phyloP scores from a whole-genome alignment of 305 asterid species.

The Solanum aculeatissimum region DNA sequence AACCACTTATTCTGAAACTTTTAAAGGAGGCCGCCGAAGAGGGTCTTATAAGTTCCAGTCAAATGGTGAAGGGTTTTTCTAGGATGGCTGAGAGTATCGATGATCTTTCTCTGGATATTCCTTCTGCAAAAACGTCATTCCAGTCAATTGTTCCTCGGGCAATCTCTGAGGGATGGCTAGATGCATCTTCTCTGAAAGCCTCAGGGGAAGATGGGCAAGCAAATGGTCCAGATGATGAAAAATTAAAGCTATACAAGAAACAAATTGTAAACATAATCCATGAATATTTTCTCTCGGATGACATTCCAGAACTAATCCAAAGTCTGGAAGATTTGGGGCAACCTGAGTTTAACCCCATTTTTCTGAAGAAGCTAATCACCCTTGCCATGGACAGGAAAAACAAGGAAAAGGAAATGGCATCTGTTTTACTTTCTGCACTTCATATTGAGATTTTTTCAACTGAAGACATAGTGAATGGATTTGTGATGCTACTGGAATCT shows the following conservation, averaged over 20 bases:
- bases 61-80: slow-evolving; percentile 62
- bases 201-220: slow-evolving; percentile 23
- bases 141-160: slow-evolving; percentile 47
- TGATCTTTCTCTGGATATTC: slow-evolving; percentile 79
- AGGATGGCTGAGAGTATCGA: slow-evolving; percentile 65
- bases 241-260: slow-evolving; percentile 41
- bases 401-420: slow-evolving; percentile 95
- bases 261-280: slow-evolving; percentile 61
- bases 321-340: slow-evolving; percentile 68
- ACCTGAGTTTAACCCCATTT: slow-evolving; percentile 65
- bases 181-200: slow-evolving; percentile 34
- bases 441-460: slow-evolving; percentile 78
- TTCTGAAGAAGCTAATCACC: slow-evolving; percentile 75
- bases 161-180: slow-evolving; percentile 75
- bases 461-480: slow-evolving; percentile 81
- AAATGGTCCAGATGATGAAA: slow-evolving; percentile 28
- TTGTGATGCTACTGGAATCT: slow-evolving; percentile 72
- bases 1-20: slow-evolving; percentile 35
- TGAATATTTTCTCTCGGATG: slow-evolving; percentile 75
- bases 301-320: slow-evolving; percentile 79
- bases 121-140: slow-evolving; percentile 47
- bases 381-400: slow-evolving; percentile 91
- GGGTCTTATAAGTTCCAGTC: slow-evolving; percentile 80
- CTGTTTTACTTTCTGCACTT: slow-evolving; percentile 80
- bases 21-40: slow-evolving; percentile 72